These are phyloP conservation scores for Backusella westeae DNA, from an alignment of 192 early-diverging fungal species.

Conservation along the genomic window DNA sequence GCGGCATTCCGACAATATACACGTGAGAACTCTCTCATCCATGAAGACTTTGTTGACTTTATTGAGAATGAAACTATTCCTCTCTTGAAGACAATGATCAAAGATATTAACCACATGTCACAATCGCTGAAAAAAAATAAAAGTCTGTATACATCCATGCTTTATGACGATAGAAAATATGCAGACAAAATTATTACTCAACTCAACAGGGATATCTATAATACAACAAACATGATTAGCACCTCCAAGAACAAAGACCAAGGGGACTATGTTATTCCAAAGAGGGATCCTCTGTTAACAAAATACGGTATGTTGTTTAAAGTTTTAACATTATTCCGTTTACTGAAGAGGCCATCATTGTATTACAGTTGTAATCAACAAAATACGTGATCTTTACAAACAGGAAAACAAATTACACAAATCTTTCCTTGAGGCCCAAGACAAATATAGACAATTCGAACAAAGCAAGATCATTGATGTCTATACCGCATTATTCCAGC, in stretches of 20 bases:
- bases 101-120: constrained; percentile 42
- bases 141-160: constrained; percentile 25
- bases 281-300: constrained; percentile 22
- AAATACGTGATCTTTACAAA: constrained; percentile 18
- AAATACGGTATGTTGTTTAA: constrained; percentile 15
- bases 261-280: constrained; percentile 16
- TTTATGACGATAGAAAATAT: constrained; percentile 40
- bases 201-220: constrained; percentile 26
- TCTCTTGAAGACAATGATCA: constrained; percentile 33
- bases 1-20: constrained; percentile 10
- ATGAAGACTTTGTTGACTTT: constrained; percentile 13
- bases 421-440: constrained; percentile 11
- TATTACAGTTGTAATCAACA: constrained; percentile 15
- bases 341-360: background rate
- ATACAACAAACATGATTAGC: constrained; percentile 16
- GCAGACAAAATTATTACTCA: constrained; percentile 32
- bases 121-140: constrained; percentile 36
- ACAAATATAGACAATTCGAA: constrained; percentile 19
- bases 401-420: constrained; percentile 28
- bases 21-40: background rate
- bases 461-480: constrained; percentile 15
- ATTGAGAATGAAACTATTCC: constrained; percentile 19
- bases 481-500: constrained; percentile 12
- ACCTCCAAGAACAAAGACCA: constrained; percentile 6
- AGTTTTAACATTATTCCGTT: background rate